Percentiles rank a stretch among this genome's conserved stretches.
Conservation (phyloP, 129 eudicot genomes). For the Mikania micrantha region DNA sequence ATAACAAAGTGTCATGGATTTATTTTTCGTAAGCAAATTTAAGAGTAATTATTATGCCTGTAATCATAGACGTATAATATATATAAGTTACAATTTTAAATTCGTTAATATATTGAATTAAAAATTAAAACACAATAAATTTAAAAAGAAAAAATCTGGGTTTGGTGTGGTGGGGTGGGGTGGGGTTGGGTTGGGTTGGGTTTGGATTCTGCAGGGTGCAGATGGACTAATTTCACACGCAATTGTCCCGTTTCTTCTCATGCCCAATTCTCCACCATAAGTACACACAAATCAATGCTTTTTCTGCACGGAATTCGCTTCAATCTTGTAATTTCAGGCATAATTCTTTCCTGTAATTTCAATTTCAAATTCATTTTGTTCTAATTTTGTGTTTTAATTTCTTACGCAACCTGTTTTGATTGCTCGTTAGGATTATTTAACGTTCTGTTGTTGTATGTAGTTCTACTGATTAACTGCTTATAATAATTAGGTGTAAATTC, state of each 20-base stretch:
- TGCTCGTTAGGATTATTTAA: background rate
- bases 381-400: background rate
- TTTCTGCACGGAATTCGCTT: background rate
- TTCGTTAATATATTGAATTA: too few relatives aligned
- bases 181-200: too few relatives aligned
- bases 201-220: too few relatives aligned
- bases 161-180: too few relatives aligned
- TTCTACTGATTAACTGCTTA: constrained; percentile 1
- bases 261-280: constrained; percentile 23
- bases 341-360: background rate
- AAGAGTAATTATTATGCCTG: too few relatives aligned
- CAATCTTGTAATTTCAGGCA: background rate
- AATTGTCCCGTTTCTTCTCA: background rate
- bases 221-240: constrained; percentile 24
- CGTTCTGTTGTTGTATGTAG: background rate
- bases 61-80: too few relatives aligned
- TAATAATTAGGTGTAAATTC: background rate
- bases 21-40: too few relatives aligned
- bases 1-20: too few relatives aligned
- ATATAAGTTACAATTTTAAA: too few relatives aligned
- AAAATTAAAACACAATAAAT: too few relatives aligned
- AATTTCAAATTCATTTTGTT: background rate
- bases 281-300: background rate
- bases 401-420: too few relatives aligned
- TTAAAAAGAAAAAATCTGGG: too few relatives aligned